Conservation (phyloP, 495 filamentous ascomycete genomes). For the Penicillium cataractarum region DNA sequence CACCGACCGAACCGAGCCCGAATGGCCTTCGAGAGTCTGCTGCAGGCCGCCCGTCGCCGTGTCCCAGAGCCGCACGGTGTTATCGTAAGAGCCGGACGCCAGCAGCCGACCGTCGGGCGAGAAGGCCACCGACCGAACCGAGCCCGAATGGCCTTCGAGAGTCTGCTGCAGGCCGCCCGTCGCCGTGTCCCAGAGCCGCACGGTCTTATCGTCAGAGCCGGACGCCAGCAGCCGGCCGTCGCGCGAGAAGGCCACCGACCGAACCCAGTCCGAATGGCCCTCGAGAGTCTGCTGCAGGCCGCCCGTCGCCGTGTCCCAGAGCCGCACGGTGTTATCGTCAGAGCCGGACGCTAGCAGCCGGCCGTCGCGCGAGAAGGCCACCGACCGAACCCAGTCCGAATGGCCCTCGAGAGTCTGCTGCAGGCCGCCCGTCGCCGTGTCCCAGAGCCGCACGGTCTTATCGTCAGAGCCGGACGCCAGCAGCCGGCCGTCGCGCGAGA, state of each 20-base stretch:
- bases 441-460: slow-evolving; percentile 8
- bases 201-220: no score
- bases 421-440: background rate
- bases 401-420: no score
- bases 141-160: slow-evolving; percentile 12
- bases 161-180: no score
- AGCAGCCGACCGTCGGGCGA: slow-evolving; percentile 28
- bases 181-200: no score
- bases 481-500: slow-evolving; percentile 31
- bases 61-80: slow-evolving; percentile 41
- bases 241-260: slow-evolving; percentile 32
- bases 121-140: slow-evolving; percentile 24
- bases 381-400: no score
- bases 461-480: slow-evolving; percentile 25
- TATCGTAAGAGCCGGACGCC: slow-evolving; percentile 33
- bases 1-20: slow-evolving; percentile 15
- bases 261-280: background rate
- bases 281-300: background rate
- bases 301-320: no score
- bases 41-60: slow-evolving; percentile 11
- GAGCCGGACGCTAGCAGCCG: no score
- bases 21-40: slow-evolving; percentile 18
- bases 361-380: no score
- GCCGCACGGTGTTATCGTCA: no score
- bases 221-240: no score